A percentile compares a stretch with the other conserved stretches of the same genome.
Evolutionary conservation across 495 filamentous ascomycete species (phyloP).

Genomic region (Podospora conica): DNA sequence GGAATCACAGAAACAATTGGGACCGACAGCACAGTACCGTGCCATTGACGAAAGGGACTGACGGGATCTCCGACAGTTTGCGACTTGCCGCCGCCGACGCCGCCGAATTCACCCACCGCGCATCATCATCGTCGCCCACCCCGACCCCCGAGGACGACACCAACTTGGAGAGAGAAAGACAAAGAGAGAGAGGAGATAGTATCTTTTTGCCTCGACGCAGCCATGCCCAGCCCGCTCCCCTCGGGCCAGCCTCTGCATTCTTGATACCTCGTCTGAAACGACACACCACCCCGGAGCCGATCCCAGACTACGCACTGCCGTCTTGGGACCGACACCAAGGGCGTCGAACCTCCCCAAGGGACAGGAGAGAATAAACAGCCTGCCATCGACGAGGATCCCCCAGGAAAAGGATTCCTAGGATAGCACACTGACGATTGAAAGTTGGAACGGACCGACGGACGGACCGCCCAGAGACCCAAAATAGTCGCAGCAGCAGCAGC

Average conservation of each 20-base stretch:
- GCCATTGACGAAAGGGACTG: too few relatives aligned
- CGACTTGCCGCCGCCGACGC: slow-evolving; percentile 1
- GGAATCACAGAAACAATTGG: not conserved
- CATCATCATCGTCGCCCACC: slow-evolving; percentile 1
- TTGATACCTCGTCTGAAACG: slow-evolving; percentile 37
- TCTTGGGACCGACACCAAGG: not conserved
- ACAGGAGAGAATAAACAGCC: slow-evolving; percentile 7
- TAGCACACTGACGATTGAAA: not conserved
- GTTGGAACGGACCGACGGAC: slow-evolving; percentile 9
- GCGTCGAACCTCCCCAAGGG: too few relatives aligned
- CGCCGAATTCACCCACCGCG: not conserved
- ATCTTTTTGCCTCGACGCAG: slow-evolving; percentile 12
- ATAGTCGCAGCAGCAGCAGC: slow-evolving; percentile 9
- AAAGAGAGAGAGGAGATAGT: too few relatives aligned
- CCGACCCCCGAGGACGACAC: not conserved
- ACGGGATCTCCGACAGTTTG: slow-evolving; percentile 4
- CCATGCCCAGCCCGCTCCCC: slow-evolving; percentile 22
- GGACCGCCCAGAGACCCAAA: slow-evolving; percentile 6
- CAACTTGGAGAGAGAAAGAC: too few relatives aligned
- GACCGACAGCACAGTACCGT: not conserved
- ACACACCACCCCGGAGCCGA: slow-evolving; percentile 17
- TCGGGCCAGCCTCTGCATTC: slow-evolving; percentile 25
- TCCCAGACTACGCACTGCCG: slow-evolving; percentile 18
- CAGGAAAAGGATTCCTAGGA: slow-evolving; percentile 12
- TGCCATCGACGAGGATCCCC: slow-evolving; percentile 24